Evolutionary conservation across 1,139 yeast genomes (phyloP).

Genomic region (Pichia sp.): DNA sequence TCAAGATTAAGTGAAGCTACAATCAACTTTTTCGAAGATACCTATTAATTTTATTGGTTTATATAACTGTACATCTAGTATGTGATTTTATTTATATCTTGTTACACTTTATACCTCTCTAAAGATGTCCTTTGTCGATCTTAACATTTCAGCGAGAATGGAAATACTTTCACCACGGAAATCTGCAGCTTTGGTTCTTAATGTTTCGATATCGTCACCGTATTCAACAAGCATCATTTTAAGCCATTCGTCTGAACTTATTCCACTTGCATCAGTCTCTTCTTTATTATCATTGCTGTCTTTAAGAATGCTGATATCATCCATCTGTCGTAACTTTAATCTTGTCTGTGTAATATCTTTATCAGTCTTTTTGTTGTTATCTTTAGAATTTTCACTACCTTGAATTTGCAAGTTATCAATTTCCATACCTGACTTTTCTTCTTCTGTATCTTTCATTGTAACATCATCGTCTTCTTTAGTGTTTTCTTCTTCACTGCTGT

Average conservation of each 20-base stretch:
- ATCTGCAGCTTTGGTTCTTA: constrained; percentile 15
- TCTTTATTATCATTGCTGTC: background rate
- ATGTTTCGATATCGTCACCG: constrained; percentile 19
- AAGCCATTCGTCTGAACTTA: constrained; percentile 18
- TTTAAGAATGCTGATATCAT: background rate
- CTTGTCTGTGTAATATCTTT: constrained; percentile 9
- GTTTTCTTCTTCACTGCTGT: too few species aligned
- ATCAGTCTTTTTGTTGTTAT: constrained; percentile 1
- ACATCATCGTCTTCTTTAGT: constrained; percentile 21
- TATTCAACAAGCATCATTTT: constrained; percentile 15
- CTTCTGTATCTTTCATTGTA: background rate
- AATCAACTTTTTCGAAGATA: constrained; percentile 9
- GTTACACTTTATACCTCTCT: constrained; percentile 7
- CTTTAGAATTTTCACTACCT: background rate
- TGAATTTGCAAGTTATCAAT: background rate
- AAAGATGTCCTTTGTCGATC: constrained; percentile 14
- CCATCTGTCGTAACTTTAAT: constrained; percentile 5
- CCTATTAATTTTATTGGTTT: background rate
- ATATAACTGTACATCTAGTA: too few species aligned
- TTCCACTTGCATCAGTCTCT: background rate
- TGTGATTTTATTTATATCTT: too few species aligned
- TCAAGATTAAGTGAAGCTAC: constrained; percentile 35
- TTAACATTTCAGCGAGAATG: constrained; percentile 16
- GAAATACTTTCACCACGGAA: constrained; percentile 16
- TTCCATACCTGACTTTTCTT: constrained; percentile 1